phyloP scores from a whole-genome alignment of 495 filamentous ascomycete species.

The Neurospora sp. region DNA sequence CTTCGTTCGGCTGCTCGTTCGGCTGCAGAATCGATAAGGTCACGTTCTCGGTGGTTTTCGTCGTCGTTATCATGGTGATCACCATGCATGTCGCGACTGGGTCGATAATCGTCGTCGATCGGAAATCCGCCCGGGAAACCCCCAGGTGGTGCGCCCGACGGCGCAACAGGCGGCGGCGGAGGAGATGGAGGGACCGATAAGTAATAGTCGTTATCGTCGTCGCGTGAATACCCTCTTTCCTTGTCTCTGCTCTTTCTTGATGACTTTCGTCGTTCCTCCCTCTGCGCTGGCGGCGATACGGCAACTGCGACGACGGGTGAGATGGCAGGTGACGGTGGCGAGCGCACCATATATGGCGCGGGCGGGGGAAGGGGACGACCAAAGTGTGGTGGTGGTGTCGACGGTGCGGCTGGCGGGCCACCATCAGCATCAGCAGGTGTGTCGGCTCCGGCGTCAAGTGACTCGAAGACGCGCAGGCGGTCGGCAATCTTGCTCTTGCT shows the following conservation, averaged over 20 bases:
- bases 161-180: slow-evolving; percentile 9
- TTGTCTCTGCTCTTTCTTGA: slow-evolving; percentile 19
- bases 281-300: slow-evolving; percentile 3
- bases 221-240: slow-evolving; percentile 3
- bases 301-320: slow-evolving; percentile 1
- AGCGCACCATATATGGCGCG: neutral
- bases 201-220: slow-evolving; percentile 8
- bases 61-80: slow-evolving; percentile 5
- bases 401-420: slow-evolving; percentile 9
- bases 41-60: neutral
- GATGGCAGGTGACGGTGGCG: neutral
- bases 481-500: slow-evolving; percentile 44
- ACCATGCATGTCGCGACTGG: neutral
- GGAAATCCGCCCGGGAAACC: slow-evolving; percentile 41
- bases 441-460: slow-evolving; percentile 31
- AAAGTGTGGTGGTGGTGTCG: slow-evolving; percentile 9
- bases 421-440: slow-evolving; percentile 3
- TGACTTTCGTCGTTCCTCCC: slow-evolving; percentile 16
- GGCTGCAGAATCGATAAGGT: slow-evolving; percentile 4
- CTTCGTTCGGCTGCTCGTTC: slow-evolving; percentile 37
- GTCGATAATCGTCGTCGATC: slow-evolving; percentile 23
- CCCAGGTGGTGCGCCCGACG: slow-evolving; percentile 42
- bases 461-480: slow-evolving; percentile 43
- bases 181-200: slow-evolving; percentile 8
- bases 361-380: neutral